A percentile compares a stretch with the other conserved stretches of the same genome.
Evolutionary conservation across 495 filamentous ascomycete genomes (phyloP).

Genomic region (Talaromyces adpressus): DNA sequence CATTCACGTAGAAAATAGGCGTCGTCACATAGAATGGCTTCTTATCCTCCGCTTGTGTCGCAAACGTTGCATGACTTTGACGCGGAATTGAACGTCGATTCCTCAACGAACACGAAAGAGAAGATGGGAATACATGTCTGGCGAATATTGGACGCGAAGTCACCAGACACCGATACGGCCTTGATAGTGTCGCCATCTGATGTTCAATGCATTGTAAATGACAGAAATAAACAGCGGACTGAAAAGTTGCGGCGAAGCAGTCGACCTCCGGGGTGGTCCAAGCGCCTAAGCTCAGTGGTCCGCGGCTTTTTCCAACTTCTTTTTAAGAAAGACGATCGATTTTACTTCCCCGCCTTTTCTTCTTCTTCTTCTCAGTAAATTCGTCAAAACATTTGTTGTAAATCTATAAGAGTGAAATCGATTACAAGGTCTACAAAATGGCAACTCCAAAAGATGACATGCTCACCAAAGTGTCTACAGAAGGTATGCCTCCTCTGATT

Average conservation of each 20-base stretch:
- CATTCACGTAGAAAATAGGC: conserved; percentile 99
- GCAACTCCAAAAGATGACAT: conserved; percentile 32
- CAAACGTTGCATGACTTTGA: not conserved
- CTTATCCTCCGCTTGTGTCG: conserved; percentile 21
- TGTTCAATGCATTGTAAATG: conserved; percentile 5
- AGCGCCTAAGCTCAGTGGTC: conserved; percentile 15
- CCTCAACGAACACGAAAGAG: not conserved
- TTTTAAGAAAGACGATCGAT: not conserved
- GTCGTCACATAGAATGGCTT: conserved; percentile 97
- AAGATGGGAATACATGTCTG: not conserved
- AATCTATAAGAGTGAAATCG: not conserved
- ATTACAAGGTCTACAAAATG: conserved; percentile 21
- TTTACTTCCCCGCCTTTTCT: not conserved
- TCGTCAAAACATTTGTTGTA: not conserved
- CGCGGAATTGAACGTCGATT: not conserved
- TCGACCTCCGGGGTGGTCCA: conserved; percentile 32
- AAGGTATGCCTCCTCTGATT: conserved; percentile 25
- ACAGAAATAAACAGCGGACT: not conserved
- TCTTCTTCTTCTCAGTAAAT: not conserved
- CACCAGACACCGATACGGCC: conserved; percentile 25
- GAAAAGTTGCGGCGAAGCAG: not conserved
- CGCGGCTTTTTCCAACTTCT: not conserved
- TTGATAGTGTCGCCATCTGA: conserved; percentile 25
- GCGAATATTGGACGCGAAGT: conserved; percentile 18
- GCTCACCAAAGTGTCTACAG: conserved; percentile 42